Percentiles rank a stretch among this genome's conserved stretches.
These are phyloP conservation scores for Aspergillus hancockii DNA, from an alignment of 495 filamentous ascomycete species.

Conservation along the genomic window DNA sequence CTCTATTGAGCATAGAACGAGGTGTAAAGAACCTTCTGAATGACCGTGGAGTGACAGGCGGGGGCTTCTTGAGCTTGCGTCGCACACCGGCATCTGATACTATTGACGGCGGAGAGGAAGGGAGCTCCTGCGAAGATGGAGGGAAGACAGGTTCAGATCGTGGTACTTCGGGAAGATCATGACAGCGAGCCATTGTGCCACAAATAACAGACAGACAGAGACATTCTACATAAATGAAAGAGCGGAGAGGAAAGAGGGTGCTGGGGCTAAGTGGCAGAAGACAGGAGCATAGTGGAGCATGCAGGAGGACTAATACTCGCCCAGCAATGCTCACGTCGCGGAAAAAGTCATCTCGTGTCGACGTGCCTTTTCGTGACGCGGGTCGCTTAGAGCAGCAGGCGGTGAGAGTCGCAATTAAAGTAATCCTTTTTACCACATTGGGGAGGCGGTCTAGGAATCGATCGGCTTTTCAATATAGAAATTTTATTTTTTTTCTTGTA, in stretches of 20 bases:
- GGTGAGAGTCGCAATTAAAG: constrained; percentile 18
- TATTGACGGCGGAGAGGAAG: constrained; percentile 50
- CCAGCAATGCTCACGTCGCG: constrained; percentile 22
- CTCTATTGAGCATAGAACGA: constrained; percentile 45
- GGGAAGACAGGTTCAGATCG: constrained; percentile 46
- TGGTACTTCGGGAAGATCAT: constrained; percentile 41
- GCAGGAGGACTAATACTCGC: constrained; percentile 7
- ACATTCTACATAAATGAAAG: constrained; percentile 25
- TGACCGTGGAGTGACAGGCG: constrained; percentile 68
- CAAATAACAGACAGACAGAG: constrained; percentile 23
- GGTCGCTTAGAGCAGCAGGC: constrained; percentile 18
- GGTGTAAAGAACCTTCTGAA: constrained; percentile 88
- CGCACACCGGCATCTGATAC: constrained; percentile 42
- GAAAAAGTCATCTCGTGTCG: constrained; percentile 22
- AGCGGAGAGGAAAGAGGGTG: constrained; percentile 11
- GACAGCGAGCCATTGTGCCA: constrained; percentile 38
- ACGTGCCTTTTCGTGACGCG: constrained; percentile 34
- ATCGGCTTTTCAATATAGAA: constrained; percentile 26
- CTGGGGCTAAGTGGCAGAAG: constrained; percentile 9
- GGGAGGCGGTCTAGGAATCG: constrained; percentile 21
- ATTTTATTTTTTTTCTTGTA: constrained; percentile 43
- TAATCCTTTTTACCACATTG: neutral
- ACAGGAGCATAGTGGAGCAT: constrained; percentile 21
- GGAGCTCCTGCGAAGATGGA: constrained; percentile 38
- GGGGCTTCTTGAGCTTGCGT: constrained; percentile 48